Conservation (phyloP, 371 early-diverging fungal species). For the Coemansia sp. region DNA sequence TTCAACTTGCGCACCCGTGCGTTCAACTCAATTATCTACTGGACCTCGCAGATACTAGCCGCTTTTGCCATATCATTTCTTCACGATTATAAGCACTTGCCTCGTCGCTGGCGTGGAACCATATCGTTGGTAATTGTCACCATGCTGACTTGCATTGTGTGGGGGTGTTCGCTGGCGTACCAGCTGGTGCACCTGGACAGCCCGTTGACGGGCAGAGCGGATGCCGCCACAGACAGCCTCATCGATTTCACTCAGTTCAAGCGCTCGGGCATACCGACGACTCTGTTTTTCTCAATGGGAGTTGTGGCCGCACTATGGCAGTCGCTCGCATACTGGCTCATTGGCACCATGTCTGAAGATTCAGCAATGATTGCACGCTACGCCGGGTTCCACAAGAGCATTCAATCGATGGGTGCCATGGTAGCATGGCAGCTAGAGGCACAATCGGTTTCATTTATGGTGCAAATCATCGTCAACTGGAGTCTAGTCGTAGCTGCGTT, state of each 20-base stretch:
- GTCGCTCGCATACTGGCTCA: conserved; percentile 64
- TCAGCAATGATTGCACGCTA: conserved; percentile 61
- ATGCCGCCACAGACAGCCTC: conserved; percentile 37
- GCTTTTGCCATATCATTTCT: conserved; percentile 56
- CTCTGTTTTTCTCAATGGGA: conserved; percentile 64
- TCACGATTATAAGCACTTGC: conserved; percentile 53
- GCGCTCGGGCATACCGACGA: conserved; percentile 56
- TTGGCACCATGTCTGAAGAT: conserved; percentile 69
- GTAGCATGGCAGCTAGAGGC: conserved; percentile 54
- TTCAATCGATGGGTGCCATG: conserved; percentile 67
- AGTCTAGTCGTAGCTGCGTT: conserved; percentile 40
- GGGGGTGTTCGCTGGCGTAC: conserved; percentile 47
- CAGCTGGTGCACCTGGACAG: conserved; percentile 24
- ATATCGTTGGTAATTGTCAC: conserved; percentile 53
- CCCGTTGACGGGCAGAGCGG: background rate
- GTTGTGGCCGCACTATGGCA: conserved; percentile 66
- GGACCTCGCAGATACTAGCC: conserved; percentile 68
- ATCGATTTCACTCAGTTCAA: conserved; percentile 51
- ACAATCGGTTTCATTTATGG: conserved; percentile 15
- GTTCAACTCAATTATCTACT: conserved; percentile 67
- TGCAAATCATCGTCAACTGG: conserved; percentile 40
- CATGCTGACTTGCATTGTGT: conserved; percentile 53
- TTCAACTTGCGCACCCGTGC: conserved; percentile 62
- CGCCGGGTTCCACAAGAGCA: conserved; percentile 78
- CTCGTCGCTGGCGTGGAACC: conserved; percentile 58